Percentiles rank a stretch among this genome's conserved stretches.
These are phyloP conservation scores for Lentinus brumalis DNA, from an alignment of 768 basidiomycete species.

Conservation along the genomic window DNA sequence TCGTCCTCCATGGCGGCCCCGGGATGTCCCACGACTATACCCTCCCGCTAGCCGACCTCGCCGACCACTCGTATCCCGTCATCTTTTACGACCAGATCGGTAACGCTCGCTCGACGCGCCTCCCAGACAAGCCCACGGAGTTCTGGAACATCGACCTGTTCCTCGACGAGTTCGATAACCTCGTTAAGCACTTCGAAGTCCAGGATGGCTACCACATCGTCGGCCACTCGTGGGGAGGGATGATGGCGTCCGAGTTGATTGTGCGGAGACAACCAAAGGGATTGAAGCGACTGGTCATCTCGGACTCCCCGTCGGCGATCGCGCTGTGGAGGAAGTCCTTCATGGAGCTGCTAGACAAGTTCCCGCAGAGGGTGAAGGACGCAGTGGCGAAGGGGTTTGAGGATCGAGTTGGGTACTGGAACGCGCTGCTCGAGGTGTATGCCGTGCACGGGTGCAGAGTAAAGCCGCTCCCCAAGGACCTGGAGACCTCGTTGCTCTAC, in stretches of 20 bases:
- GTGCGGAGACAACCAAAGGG: slow-evolving; percentile 45
- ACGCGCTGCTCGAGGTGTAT: slow-evolving; percentile 44
- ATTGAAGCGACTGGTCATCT: slow-evolving; percentile 47
- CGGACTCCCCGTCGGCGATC: slow-evolving; percentile 47
- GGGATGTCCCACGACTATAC: slow-evolving; percentile 46
- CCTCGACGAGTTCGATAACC: slow-evolving; percentile 53
- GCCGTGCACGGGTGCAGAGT: slow-evolving; percentile 45
- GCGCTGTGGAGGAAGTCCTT: slow-evolving; percentile 43
- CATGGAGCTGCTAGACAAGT: slow-evolving; percentile 39
- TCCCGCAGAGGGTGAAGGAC: slow-evolving; percentile 43
- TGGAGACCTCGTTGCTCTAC: slow-evolving; percentile 35
- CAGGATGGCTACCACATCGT: slow-evolving; percentile 42
- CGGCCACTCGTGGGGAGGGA: slow-evolving; percentile 64
- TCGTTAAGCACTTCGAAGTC: slow-evolving; percentile 45
- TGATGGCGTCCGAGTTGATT: slow-evolving; percentile 47
- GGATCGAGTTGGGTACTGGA: slow-evolving; percentile 42
- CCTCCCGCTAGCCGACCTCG: slow-evolving; percentile 40
- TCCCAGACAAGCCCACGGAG: slow-evolving; percentile 33
- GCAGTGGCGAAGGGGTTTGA: slow-evolving; percentile 44
- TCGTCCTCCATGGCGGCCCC: slow-evolving; percentile 53
- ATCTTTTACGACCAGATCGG: slow-evolving; percentile 57
- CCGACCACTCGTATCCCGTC: slow-evolving; percentile 39
- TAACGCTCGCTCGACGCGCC: slow-evolving; percentile 46
- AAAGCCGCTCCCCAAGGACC: slow-evolving; percentile 44
- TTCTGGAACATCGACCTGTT: slow-evolving; percentile 55